Conservation (phyloP, 768 basidiomycete genomes). For the Mycena maculata region DNA sequence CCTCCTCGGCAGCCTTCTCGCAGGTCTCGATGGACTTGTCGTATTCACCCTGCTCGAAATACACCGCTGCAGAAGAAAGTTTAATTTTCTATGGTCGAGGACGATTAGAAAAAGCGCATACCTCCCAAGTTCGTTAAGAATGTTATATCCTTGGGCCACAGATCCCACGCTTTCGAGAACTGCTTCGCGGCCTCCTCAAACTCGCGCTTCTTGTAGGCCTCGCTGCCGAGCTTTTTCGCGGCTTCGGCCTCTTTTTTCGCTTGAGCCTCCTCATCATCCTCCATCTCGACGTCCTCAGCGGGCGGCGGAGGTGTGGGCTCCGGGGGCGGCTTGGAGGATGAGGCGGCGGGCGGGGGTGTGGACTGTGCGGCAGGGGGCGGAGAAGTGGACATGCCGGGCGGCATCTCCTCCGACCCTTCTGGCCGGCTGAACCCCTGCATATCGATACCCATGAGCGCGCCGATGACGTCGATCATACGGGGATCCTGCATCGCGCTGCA, state of each 20-base stretch:
- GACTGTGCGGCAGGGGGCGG: slow-evolving; percentile 50
- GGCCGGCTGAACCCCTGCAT: slow-evolving; percentile 87
- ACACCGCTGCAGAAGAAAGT: slow-evolving; percentile 68
- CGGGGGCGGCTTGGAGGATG: slow-evolving; percentile 53
- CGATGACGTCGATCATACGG: slow-evolving; percentile 93
- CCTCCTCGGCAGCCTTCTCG: slow-evolving; percentile 97
- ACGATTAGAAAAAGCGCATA: slow-evolving; percentile 44
- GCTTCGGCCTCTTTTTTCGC: slow-evolving; percentile 83
- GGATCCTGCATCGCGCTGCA: slow-evolving; percentile 78
- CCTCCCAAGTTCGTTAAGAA: slow-evolving; percentile 93
- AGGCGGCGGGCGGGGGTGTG: slow-evolving; percentile 56
- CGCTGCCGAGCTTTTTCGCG: slow-evolving; percentile 82
- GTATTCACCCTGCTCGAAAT: slow-evolving; percentile 94
- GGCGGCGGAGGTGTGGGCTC: slow-evolving; percentile 50
- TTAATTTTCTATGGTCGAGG: neutral
- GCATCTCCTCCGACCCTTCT: slow-evolving; percentile 86
- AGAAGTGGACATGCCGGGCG: slow-evolving; percentile 62
- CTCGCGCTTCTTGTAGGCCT: slow-evolving; percentile 87
- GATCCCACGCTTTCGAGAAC: slow-evolving; percentile 92
- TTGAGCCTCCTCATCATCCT: slow-evolving; percentile 76
- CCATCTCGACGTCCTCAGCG: slow-evolving; percentile 75
- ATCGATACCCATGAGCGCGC: slow-evolving; percentile 93
- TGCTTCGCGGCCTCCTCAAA: slow-evolving; percentile 81
- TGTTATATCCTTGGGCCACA: slow-evolving; percentile 92
- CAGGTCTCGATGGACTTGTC: slow-evolving; percentile 92